phyloP scores from a whole-genome alignment of 129 eudicot species.

The Solidago caesia region DNA sequence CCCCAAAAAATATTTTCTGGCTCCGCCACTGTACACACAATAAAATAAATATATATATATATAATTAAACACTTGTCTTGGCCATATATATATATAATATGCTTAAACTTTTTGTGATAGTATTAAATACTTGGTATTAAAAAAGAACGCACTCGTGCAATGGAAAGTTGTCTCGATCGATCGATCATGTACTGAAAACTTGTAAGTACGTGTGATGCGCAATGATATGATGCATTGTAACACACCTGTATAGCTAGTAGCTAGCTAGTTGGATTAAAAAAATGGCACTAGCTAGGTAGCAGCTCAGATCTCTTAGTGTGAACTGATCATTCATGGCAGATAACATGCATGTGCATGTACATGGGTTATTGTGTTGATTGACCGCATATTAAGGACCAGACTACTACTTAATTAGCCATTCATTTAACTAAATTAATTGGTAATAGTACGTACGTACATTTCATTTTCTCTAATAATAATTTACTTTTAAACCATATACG shows the following conservation, averaged over 20 bases:
- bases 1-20: too few relatives aligned
- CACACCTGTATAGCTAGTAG: too few relatives aligned
- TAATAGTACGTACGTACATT: neutral
- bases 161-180: neutral
- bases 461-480: neutral
- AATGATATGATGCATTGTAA: too few relatives aligned
- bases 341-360: conserved; percentile 35
- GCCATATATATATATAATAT: too few relatives aligned
- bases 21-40: too few relatives aligned
- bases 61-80: too few relatives aligned
- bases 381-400: conserved; percentile 32
- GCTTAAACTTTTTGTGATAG: too few relatives aligned
- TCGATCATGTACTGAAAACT: too few relatives aligned
- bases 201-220: too few relatives aligned
- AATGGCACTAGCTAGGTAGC: neutral
- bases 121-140: neutral
- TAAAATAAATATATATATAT: too few relatives aligned
- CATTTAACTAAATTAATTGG: neutral
- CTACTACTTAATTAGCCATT: too few relatives aligned
- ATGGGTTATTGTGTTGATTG: conserved; percentile 33
- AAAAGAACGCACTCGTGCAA: conserved; percentile 35
- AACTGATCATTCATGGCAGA: conserved; percentile 24
- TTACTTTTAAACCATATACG: neutral
- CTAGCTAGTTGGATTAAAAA: conserved; percentile 24
- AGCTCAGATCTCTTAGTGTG: conserved; percentile 33